phyloP scores from a whole-genome alignment of 305 asterid genomes.

The Solanum aculeatissimum region DNA sequence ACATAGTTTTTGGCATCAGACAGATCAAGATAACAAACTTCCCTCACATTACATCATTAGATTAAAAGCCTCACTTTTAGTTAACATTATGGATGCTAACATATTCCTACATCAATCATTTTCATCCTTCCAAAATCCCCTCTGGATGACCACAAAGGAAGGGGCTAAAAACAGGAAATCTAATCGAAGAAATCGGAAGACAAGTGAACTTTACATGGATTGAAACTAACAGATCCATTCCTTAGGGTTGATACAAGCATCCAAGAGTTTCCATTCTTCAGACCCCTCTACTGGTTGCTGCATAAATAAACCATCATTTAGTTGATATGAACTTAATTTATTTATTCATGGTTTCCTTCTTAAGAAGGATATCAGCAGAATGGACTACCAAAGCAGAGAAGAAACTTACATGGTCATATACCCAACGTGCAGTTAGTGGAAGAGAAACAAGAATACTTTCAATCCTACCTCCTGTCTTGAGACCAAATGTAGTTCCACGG shows the following conservation, averaged over 20 bases:
- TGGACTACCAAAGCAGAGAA: not conserved
- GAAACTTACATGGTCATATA: slow-evolving; percentile 70
- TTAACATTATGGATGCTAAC: not conserved
- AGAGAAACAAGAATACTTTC: slow-evolving; percentile 98
- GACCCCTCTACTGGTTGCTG: slow-evolving; percentile 92
- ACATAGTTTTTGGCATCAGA: not conserved
- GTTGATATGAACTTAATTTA: not conserved
- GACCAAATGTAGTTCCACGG: slow-evolving; percentile 99
- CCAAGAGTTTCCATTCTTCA: slow-evolving; percentile 90
- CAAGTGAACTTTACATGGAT: not conserved
- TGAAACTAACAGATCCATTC: slow-evolving; percentile 52
- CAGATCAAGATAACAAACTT: not conserved
- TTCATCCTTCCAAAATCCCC: not conserved
- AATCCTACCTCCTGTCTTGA: slow-evolving; percentile 97
- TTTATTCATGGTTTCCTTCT: not conserved
- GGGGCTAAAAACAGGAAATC: not conserved
- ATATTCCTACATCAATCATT: not conserved
- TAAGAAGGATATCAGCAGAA: not conserved
- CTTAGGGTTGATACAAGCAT: slow-evolving; percentile 91
- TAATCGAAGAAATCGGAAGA: not conserved
- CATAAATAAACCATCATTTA: not conserved
- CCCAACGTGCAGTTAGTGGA: slow-evolving; percentile 88
- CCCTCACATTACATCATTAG: not conserved
- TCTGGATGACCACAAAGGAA: not conserved
- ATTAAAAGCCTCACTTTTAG: not conserved